A percentile compares a stretch with the other conserved stretches of the same genome.
phyloP scores from a whole-genome alignment of 306 rosid genomes.

The Arachis stenosperma region DNA sequence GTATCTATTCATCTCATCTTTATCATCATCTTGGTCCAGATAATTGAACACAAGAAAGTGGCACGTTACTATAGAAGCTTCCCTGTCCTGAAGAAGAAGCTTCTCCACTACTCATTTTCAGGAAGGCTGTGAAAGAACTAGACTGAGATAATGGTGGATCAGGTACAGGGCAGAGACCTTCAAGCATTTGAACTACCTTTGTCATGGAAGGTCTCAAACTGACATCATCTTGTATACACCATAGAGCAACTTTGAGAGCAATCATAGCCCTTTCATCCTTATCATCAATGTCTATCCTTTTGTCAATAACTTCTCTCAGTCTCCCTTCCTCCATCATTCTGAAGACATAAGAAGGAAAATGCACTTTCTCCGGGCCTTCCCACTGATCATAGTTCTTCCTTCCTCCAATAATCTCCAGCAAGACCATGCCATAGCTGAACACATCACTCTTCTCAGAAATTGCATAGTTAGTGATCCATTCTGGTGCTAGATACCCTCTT shows the following conservation, averaged over 20 bases:
- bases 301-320: conserved; percentile 52
- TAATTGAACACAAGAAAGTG: conserved; percentile 71
- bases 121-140: conserved; percentile 52
- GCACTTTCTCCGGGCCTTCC: conserved; percentile 70
- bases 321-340: conserved; percentile 71
- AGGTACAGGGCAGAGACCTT: conserved; percentile 63
- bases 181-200: conserved; percentile 90
- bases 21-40: conserved; percentile 95
- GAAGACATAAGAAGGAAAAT: conserved; percentile 83
- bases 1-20: conserved; percentile 44
- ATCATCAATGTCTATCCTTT: conserved; percentile 57
- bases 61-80: conserved; percentile 60
- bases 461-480: conserved; percentile 92
- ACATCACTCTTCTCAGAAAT: conserved; percentile 98
- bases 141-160: conserved; percentile 68
- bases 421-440: conserved; percentile 86
- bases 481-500: conserved; percentile 90
- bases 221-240: conserved; percentile 92
- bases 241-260: conserved; percentile 70
- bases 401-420: conserved; percentile 85
- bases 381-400: conserved; percentile 80
- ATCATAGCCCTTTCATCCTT: conserved; percentile 49
- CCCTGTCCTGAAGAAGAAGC: conserved; percentile 79
- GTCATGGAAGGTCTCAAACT: conserved; percentile 77
- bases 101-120: conserved; percentile 60